phyloP scores from a whole-genome alignment of 352 stramenopile genomes.

The Globisporangium uncinulatum region DNA sequence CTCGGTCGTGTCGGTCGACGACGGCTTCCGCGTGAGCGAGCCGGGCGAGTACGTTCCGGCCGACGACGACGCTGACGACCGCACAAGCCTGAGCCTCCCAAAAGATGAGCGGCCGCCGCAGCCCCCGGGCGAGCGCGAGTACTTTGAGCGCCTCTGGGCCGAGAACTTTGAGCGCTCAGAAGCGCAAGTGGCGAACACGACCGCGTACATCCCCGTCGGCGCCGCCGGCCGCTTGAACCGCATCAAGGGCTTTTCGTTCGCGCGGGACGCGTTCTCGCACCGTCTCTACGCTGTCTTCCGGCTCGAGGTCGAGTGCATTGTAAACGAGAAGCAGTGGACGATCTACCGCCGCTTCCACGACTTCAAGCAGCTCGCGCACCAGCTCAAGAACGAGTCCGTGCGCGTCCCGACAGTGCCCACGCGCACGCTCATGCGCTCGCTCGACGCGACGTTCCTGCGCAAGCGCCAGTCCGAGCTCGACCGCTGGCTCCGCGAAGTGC shows the following conservation, averaged over 20 bases:
- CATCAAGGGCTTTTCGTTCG: slow-evolving; percentile 79
- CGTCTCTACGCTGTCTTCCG: slow-evolving; percentile 81
- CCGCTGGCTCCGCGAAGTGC: slow-evolving; percentile 73
- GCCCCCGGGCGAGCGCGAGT: slow-evolving; percentile 68
- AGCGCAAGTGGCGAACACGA: slow-evolving; percentile 56
- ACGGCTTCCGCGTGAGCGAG: slow-evolving; percentile 42
- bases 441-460: slow-evolving; percentile 77
- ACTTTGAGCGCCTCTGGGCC: slow-evolving; percentile 77
- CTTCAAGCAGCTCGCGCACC: slow-evolving; percentile 79
- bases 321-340: slow-evolving; percentile 84
- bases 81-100: slow-evolving; percentile 28
- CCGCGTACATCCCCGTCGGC: slow-evolving; percentile 59
- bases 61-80: slow-evolving; percentile 19
- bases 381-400: slow-evolving; percentile 78
- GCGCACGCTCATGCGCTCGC: slow-evolving; percentile 70
- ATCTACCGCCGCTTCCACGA: slow-evolving; percentile 85
- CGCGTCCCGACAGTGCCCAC: slow-evolving; percentile 72
- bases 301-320: slow-evolving; percentile 79
- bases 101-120: slow-evolving; percentile 73
- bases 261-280: slow-evolving; percentile 52
- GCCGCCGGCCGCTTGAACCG: slow-evolving; percentile 65
- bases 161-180: slow-evolving; percentile 83
- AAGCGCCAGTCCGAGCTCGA: slow-evolving; percentile 84
- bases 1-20: slow-evolving; percentile 56
- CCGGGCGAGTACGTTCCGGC: slow-evolving; percentile 2